Percentiles rank a stretch among this genome's conserved stretches.
Conservation (phyloP, 176 grass and related monocot species). For the Oryza glumipatula region DNA sequence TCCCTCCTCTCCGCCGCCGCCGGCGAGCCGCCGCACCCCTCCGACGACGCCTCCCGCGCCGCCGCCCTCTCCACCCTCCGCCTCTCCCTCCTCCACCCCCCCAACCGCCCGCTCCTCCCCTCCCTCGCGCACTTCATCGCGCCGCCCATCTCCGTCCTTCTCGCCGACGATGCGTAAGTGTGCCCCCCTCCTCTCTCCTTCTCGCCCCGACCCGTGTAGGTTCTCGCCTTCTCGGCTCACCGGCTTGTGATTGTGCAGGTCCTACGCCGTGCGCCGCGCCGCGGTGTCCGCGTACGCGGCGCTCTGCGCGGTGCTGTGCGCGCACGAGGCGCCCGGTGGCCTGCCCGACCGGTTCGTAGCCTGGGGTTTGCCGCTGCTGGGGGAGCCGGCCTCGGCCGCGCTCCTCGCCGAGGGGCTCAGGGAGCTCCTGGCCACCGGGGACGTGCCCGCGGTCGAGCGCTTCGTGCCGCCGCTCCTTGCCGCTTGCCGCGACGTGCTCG, state of each 20-base stretch:
- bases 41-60: constrained; percentile 61
- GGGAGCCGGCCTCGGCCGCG: constrained; percentile 50
- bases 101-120: constrained; percentile 77
- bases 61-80: constrained; percentile 80
- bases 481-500: constrained; percentile 79
- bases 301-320: constrained; percentile 72
- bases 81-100: constrained; percentile 78
- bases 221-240: constrained; percentile 16
- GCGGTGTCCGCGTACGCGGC: constrained; percentile 80
- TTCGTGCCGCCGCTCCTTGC: constrained; percentile 78
- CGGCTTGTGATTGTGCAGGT: constrained; percentile 51
- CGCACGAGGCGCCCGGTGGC: constrained; percentile 61
- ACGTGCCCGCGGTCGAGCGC: constrained; percentile 60
- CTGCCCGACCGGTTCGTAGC: constrained; percentile 78
- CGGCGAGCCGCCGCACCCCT: constrained; percentile 46
- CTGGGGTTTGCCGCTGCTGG: constrained; percentile 88
- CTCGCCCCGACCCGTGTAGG: background rate
- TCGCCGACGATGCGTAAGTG: constrained; percentile 59
- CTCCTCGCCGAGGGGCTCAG: constrained; percentile 76
- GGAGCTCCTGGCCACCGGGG: constrained; percentile 71
- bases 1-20: constrained; percentile 76
- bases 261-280: constrained; percentile 69
- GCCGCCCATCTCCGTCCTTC: constrained; percentile 57
- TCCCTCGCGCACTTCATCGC: constrained; percentile 72
- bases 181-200: background rate